A percentile compares a stretch with the other conserved stretches of the same genome.
Evolutionary conservation across 495 filamentous ascomycete species (phyloP).

Genomic region (Chaetomidium leptoderma): DNA sequence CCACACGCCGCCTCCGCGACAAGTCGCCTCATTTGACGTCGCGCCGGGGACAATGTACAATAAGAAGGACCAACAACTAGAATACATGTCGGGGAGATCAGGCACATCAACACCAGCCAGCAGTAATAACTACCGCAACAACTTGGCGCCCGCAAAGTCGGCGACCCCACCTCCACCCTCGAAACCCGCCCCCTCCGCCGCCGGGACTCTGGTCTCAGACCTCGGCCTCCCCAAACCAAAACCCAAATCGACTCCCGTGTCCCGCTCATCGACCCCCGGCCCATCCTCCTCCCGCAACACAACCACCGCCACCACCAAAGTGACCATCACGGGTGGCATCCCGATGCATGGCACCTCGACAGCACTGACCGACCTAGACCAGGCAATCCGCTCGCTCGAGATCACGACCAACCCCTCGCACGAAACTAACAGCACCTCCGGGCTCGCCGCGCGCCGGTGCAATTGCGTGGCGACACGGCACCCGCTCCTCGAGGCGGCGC

Average conservation of each 20-base stretch:
- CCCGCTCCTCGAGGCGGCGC: slow-evolving; percentile 76
- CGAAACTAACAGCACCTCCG: slow-evolving; percentile 36
- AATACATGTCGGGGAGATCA: slow-evolving; percentile 37
- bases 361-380: slow-evolving; percentile 76
- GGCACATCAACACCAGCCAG: slow-evolving; percentile 34
- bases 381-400: slow-evolving; percentile 86
- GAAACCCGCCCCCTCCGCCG: slow-evolving; percentile 62
- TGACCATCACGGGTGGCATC: slow-evolving; percentile 64
- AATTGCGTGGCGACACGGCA: slow-evolving; percentile 82
- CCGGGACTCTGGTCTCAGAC: slow-evolving; percentile 77
- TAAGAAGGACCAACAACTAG: slow-evolving; percentile 40
- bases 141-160: slow-evolving; percentile 37
- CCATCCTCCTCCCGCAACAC: slow-evolving; percentile 32
- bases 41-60: slow-evolving; percentile 37
- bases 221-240: slow-evolving; percentile 57
- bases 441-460: slow-evolving; percentile 59
- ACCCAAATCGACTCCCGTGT: slow-evolving; percentile 52
- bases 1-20: slow-evolving; percentile 62
- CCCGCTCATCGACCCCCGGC: slow-evolving; percentile 52
- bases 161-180: slow-evolving; percentile 34
- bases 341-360: slow-evolving; percentile 74
- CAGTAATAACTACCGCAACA: slow-evolving; percentile 34
- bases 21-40: slow-evolving; percentile 50
- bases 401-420: slow-evolving; percentile 80
- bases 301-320: slow-evolving; percentile 40